These are phyloP conservation scores for Byssothecium circinans DNA, from an alignment of 2,329 filamentous ascomycete species.

Conservation along the genomic window DNA sequence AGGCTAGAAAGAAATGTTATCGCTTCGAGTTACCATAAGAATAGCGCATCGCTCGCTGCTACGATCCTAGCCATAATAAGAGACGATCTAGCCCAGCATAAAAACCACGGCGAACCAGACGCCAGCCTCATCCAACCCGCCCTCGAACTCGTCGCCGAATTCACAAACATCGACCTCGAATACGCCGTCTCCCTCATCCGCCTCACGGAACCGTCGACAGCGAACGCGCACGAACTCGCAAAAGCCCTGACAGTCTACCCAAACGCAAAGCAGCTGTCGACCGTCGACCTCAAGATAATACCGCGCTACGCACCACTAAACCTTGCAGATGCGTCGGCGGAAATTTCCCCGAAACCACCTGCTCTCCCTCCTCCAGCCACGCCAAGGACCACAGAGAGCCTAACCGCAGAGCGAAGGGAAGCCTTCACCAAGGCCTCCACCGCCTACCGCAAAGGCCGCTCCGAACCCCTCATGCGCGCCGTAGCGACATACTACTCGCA, in stretches of 20 bases:
- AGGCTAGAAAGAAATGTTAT: constrained; percentile 52
- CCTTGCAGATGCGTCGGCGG: constrained; percentile 34
- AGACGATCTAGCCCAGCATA: constrained; percentile 48
- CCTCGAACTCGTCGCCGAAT: constrained; percentile 57
- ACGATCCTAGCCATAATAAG: constrained; percentile 60
- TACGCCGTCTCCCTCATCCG: constrained; percentile 58
- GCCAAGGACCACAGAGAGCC: constrained; percentile 45
- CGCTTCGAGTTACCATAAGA: constrained; percentile 61
- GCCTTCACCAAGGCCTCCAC: constrained; percentile 61
- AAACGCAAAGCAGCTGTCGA: constrained; percentile 20
- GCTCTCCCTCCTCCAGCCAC: constrained; percentile 34
- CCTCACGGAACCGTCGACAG: constrained; percentile 60
- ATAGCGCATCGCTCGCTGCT: constrained; percentile 56
- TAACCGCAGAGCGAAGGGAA: constrained; percentile 51
- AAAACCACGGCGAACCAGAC: constrained; percentile 35
- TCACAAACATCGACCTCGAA: constrained; percentile 53
- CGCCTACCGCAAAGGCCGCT: constrained; percentile 64
- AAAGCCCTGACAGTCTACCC: constrained; percentile 52
- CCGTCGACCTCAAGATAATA: constrained; percentile 52
- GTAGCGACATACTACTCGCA: constrained; percentile 77
- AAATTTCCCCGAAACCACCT: constrained; percentile 10
- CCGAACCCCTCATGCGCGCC: constrained; percentile 72
- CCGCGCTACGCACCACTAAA: constrained; percentile 49
- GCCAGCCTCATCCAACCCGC: constrained; percentile 54
- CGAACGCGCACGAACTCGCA: constrained; percentile 62